These are phyloP conservation scores for Arabidopsis hybrid DNA, from an alignment of 441 rosid genomes.

Conservation along the genomic window DNA sequence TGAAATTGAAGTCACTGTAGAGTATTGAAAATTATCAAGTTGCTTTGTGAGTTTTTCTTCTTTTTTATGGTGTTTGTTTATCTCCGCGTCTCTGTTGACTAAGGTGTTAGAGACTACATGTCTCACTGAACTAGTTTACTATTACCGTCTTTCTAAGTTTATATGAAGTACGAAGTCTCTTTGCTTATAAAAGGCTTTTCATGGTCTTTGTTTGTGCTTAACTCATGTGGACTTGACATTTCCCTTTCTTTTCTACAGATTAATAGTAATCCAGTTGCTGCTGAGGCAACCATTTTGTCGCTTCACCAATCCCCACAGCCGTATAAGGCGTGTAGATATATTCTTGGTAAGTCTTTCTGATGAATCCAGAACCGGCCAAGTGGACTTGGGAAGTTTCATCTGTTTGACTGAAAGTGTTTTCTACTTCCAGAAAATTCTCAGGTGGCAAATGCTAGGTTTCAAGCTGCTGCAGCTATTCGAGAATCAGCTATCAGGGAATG, in stretches of 20 bases:
- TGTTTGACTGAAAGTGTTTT: constrained; percentile 28
- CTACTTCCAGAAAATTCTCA: constrained; percentile 80
- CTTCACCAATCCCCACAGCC: constrained; percentile 89
- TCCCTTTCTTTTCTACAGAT: constrained; percentile 56
- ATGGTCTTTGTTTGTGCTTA: constrained; percentile 12
- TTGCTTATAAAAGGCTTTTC: neutral
- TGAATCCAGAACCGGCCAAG: neutral
- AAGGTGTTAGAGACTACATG: neutral
- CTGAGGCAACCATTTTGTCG: constrained; percentile 85
- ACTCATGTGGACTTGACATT: constrained; percentile 10
- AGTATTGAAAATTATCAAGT: constrained; percentile 16
- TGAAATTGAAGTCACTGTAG: constrained; percentile 37
- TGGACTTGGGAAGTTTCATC: constrained; percentile 11
- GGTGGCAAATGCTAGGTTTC: constrained; percentile 93
- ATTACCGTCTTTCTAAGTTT: constrained; percentile 7
- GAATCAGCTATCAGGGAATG: constrained; percentile 98
- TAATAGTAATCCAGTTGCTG: constrained; percentile 80
- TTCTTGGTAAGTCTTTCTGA: constrained; percentile 64
- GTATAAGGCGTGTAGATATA: constrained; percentile 83
- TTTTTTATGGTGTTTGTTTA: constrained; percentile 16
- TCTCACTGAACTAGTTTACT: constrained; percentile 14
- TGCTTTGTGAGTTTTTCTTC: constrained; percentile 16
- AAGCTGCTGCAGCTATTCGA: constrained; percentile 94
- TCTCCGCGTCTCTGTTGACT: constrained; percentile 9
- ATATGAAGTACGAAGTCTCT: neutral